A percentile compares a stretch with the other conserved stretches of the same genome.
Evolutionary conservation across 208 protist species (phyloP).

Genomic region (Trypanosoma congolense): DNA sequence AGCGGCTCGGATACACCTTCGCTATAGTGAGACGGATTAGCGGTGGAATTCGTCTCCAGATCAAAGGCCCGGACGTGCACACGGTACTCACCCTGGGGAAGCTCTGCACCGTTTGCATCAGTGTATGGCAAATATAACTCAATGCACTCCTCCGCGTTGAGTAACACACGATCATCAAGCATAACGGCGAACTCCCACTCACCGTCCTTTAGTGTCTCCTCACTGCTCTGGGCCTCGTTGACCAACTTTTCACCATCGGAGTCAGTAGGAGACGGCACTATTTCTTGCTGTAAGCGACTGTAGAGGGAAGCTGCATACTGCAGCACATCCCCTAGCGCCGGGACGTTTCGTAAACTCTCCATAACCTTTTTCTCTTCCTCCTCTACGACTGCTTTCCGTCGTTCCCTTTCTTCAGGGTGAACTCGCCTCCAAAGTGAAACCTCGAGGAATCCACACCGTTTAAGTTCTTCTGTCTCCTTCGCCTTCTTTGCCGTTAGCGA

Average conservation of each 20-base stretch:
- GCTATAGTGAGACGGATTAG: constrained; percentile 34
- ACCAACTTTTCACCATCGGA: background rate
- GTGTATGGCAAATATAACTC: constrained; percentile 71
- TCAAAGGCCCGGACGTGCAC: constrained; percentile 72
- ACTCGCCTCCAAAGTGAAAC: constrained; percentile 75
- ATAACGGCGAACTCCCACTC: constrained; percentile 78
- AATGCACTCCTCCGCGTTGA: constrained; percentile 39
- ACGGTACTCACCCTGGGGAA: constrained; percentile 70
- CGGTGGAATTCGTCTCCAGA: constrained; percentile 16
- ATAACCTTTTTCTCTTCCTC: constrained; percentile 26
- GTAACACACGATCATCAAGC: constrained; percentile 64
- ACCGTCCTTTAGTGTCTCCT: constrained; percentile 16
- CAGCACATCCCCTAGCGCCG: constrained; percentile 49
- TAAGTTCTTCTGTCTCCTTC: constrained; percentile 39
- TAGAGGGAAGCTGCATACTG: constrained; percentile 48
- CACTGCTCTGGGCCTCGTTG: constrained; percentile 9
- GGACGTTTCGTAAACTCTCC: constrained; percentile 24
- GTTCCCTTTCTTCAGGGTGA: constrained; percentile 35
- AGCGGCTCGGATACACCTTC: constrained; percentile 63
- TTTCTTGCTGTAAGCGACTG: constrained; percentile 31
- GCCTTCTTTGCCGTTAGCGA: constrained; percentile 45
- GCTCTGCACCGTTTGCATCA: constrained; percentile 29
- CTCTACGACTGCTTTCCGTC: constrained; percentile 4
- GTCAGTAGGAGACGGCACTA: background rate
- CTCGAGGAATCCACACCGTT: constrained; percentile 35